Conservation (phyloP, 106 monocot species). For the Dendrobium huoshanense region DNA sequence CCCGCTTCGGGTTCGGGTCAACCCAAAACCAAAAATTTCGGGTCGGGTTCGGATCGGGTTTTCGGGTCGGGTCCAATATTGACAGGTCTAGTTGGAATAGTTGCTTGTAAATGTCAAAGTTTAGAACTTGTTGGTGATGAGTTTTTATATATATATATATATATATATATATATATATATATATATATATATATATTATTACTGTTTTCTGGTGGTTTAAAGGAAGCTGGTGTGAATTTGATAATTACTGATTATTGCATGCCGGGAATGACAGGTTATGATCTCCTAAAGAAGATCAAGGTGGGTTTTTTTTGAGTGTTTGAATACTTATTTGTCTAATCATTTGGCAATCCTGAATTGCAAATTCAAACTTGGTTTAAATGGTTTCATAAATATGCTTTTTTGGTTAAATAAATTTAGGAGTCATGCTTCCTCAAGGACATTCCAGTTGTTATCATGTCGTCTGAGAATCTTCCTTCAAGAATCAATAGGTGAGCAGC, state of each 20-base stretch:
- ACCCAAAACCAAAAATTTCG: too few species aligned
- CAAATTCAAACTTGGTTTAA: background rate
- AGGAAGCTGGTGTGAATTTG: constrained; percentile 66
- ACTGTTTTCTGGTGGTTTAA: background rate
- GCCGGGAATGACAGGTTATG: constrained; percentile 91
- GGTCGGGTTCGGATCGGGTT: too few species aligned
- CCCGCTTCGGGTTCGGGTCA: too few species aligned
- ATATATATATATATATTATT: too few species aligned
- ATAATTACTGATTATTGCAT: constrained; percentile 81
- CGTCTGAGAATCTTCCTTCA: constrained; percentile 86
- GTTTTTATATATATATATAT: too few species aligned
- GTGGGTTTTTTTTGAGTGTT: constrained; percentile 4
- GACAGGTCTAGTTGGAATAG: too few species aligned
- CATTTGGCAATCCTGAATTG: too few species aligned
- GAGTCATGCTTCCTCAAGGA: constrained; percentile 69
- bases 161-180: too few species aligned
- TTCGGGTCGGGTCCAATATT: too few species aligned
- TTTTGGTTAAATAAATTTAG: constrained; percentile 21
- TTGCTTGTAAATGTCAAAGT: background rate
- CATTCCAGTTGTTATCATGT: constrained; percentile 92
- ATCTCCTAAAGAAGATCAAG: constrained; percentile 70
- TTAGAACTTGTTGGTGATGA: background rate
- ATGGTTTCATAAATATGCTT: background rate
- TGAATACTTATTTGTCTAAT: too few species aligned
- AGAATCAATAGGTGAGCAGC: constrained; percentile 64